Evolutionary conservation across 352 stramenopile species (phyloP).

Genomic region (Peronospora farinosa): DNA sequence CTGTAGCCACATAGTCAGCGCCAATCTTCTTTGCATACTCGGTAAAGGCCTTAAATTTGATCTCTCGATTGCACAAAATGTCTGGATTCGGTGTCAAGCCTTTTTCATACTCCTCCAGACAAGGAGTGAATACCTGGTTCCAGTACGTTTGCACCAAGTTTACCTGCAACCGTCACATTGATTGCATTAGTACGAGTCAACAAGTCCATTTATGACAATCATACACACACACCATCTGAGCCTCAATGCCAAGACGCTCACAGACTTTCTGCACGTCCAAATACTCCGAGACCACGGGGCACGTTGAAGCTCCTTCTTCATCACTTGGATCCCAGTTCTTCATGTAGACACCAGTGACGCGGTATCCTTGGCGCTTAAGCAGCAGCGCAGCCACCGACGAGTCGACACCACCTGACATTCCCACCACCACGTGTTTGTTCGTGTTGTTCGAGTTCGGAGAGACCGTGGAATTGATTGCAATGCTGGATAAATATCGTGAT

Average conservation of each 20-base stretch:
- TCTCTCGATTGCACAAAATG: slow-evolving; percentile 95
- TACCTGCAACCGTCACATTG: slow-evolving; percentile 34
- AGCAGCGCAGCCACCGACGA: slow-evolving; percentile 93
- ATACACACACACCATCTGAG: slow-evolving; percentile 46
- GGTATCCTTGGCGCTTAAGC: slow-evolving; percentile 85
- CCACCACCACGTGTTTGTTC: slow-evolving; percentile 87
- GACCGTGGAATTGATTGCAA: not conserved
- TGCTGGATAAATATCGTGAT: no score
- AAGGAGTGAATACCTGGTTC: slow-evolving; percentile 97
- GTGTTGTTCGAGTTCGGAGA: slow-evolving; percentile 14
- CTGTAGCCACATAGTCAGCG: slow-evolving; percentile 91
- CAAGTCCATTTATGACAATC: not conserved
- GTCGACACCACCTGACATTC: slow-evolving; percentile 98
- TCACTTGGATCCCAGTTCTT: slow-evolving; percentile 97
- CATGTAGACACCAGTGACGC: slow-evolving; percentile 97
- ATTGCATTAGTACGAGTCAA: not conserved
- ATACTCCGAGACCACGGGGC: slow-evolving; percentile 88
- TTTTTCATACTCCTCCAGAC: slow-evolving; percentile 82
- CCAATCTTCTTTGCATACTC: slow-evolving; percentile 82
- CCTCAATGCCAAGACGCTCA: slow-evolving; percentile 85
- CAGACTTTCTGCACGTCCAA: slow-evolving; percentile 91
- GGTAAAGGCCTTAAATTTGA: slow-evolving; percentile 98
- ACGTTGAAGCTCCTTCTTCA: slow-evolving; percentile 82
- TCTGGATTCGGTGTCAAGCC: slow-evolving; percentile 90
- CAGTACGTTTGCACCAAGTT: slow-evolving; percentile 95